phyloP scores from a whole-genome alignment of 208 protist genomes.

The Leishmania mexicana region DNA sequence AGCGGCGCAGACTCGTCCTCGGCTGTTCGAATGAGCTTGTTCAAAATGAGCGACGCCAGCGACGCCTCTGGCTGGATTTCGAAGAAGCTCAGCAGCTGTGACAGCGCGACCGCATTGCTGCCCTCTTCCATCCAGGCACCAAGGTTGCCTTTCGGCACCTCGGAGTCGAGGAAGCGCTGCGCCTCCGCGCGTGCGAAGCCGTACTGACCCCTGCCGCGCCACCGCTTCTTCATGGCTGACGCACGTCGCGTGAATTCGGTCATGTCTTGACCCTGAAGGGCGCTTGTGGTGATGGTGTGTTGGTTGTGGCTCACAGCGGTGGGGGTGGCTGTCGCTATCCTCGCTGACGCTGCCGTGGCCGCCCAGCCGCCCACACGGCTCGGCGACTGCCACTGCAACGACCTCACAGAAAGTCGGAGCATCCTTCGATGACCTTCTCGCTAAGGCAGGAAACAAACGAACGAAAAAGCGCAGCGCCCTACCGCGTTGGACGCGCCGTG shows the following conservation, averaged over 20 bases:
- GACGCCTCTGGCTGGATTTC: constrained; percentile 73
- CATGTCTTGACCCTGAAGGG: neutral
- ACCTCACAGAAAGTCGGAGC: constrained; percentile 4
- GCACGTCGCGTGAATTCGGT: constrained; percentile 22
- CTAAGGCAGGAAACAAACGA: neutral
- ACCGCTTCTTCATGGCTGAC: constrained; percentile 59
- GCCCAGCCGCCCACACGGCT: constrained; percentile 5
- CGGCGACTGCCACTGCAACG: constrained; percentile 3
- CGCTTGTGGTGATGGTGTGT: neutral
- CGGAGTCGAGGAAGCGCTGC: constrained; percentile 78
- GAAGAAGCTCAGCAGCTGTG: constrained; percentile 79
- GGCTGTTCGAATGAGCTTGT: constrained; percentile 57
- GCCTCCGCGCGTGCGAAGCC: constrained; percentile 68
- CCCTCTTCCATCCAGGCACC: constrained; percentile 76
- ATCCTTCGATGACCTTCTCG: neutral
- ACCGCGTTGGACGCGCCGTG: neutral
- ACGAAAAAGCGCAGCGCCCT: neutral
- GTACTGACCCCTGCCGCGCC: constrained; percentile 65
- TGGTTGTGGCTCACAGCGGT: neutral
- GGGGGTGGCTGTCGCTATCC: neutral
- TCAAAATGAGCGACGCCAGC: constrained; percentile 59
- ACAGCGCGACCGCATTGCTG: constrained; percentile 68
- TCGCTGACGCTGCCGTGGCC: neutral
- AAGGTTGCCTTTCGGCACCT: constrained; percentile 66
- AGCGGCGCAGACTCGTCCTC: constrained; percentile 44